These are phyloP conservation scores for Ascocoryne sarcoides DNA, from an alignment of 2,329 filamentous ascomycete species.

Conservation along the genomic window DNA sequence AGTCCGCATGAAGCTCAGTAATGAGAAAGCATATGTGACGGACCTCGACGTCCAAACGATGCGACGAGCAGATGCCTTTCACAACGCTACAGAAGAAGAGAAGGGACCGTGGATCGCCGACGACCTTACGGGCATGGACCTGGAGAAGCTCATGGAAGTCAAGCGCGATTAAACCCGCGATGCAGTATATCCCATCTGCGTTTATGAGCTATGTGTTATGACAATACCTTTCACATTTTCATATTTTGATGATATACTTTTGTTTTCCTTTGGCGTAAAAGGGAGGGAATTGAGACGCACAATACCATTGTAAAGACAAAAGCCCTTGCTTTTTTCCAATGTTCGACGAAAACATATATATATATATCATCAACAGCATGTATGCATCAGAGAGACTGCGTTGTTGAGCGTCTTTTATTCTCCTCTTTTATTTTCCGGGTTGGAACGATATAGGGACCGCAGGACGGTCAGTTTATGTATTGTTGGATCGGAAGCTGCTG, in stretches of 20 bases:
- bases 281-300: constrained; percentile 13
- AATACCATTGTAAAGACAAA: constrained; percentile 23
- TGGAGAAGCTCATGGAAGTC: constrained; percentile 48
- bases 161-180: constrained; percentile 19
- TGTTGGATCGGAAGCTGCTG: constrained; percentile 2
- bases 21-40: constrained; percentile 60
- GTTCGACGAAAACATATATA: not conserved
- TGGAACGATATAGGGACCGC: constrained; percentile 11
- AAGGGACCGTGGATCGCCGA: constrained; percentile 77
- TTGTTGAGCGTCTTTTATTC: constrained; percentile 5
- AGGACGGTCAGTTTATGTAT: constrained; percentile 14
- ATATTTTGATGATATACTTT: constrained; percentile 9
- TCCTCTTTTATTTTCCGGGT: constrained; percentile 2
- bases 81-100: constrained; percentile 72
- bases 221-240: constrained; percentile 15
- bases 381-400: constrained; percentile 8
- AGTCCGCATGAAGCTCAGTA: constrained; percentile 74
- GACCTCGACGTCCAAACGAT: constrained; percentile 89
- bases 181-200: constrained; percentile 1
- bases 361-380: constrained; percentile 9
- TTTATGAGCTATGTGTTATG: constrained; percentile 18
- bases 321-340: constrained; percentile 13
- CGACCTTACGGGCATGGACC: constrained; percentile 54
- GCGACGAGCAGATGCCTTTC: constrained; percentile 77
- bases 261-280: constrained; percentile 13